These are phyloP conservation scores for Botrytis tulipae DNA, from an alignment of 2,329 filamentous ascomycete species.

Conservation along the genomic window DNA sequence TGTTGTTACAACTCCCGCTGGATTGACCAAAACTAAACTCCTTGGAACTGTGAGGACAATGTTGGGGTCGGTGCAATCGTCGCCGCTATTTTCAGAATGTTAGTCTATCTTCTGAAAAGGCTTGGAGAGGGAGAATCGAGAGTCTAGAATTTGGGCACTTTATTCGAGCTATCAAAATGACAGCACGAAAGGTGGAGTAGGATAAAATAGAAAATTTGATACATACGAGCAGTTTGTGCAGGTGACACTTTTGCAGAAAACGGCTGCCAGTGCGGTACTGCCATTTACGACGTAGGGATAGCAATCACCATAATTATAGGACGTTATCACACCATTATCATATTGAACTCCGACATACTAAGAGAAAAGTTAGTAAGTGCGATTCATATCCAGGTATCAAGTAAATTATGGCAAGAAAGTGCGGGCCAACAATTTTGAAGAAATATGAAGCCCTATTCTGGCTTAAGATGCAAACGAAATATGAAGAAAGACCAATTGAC, in stretches of 20 bases:
- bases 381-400: background rate
- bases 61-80: background rate
- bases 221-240: constrained; percentile 4
- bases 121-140: too few relatives aligned
- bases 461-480: background rate
- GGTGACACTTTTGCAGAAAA: constrained; percentile 6
- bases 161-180: background rate
- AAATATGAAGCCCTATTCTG: accelerated
- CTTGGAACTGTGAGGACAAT: background rate
- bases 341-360: constrained; percentile 10
- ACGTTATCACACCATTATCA: background rate
- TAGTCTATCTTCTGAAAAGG: background rate
- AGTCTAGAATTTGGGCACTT: background rate
- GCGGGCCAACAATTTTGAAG: background rate
- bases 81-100: background rate
- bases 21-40: background rate
- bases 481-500: background rate
- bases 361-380: background rate
- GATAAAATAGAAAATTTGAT: background rate
- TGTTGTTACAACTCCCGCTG: background rate
- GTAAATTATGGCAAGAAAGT: background rate
- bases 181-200: background rate
- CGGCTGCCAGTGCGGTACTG: background rate
- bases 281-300: constrained; percentile 1
- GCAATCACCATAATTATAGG: background rate